Evolutionary conservation across 345 rosid species (phyloP).

Genomic region (Laguncularia racemosa): DNA sequence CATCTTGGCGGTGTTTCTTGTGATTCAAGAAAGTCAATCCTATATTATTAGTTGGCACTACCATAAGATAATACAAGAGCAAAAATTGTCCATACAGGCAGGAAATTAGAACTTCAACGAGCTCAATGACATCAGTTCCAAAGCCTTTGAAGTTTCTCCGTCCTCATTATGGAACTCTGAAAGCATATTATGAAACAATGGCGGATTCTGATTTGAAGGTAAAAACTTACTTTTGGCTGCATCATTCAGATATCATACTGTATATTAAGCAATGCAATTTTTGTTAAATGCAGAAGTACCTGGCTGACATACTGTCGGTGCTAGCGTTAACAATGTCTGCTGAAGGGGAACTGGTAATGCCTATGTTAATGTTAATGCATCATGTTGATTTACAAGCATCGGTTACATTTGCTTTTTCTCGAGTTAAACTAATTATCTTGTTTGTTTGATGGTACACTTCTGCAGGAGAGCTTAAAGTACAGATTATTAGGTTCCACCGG

Average conservation of each 20-base stretch:
- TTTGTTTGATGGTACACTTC: neutral
- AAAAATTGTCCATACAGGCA: conserved; percentile 38
- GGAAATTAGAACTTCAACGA: conserved; percentile 83
- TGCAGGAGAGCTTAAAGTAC: conserved; percentile 87
- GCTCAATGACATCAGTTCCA: conserved; percentile 98
- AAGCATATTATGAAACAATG: conserved; percentile 61
- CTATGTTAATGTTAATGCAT: neutral
- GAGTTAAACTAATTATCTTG: neutral
- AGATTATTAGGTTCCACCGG: conserved; percentile 81
- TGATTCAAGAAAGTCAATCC: too few species aligned
- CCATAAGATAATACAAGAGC: conserved; percentile 2
- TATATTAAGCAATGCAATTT: conserved; percentile 4
- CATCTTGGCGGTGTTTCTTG: too few species aligned
- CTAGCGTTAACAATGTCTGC: conserved; percentile 96
- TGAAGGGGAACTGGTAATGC: conserved; percentile 84
- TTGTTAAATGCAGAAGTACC: conserved; percentile 51
- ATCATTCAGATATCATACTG: neutral
- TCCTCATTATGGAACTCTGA: conserved; percentile 87
- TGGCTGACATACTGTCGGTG: conserved; percentile 89
- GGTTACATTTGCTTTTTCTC: neutral
- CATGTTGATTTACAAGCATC: neutral
- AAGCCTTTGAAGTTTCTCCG: conserved; percentile 97
- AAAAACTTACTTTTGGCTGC: conserved; percentile 2
- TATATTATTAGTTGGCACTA: neutral
- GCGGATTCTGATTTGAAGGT: conserved; percentile 70